phyloP scores from a whole-genome alignment of 2,329 filamentous ascomycete genomes.

The Pleurostoma richardsiae region DNA sequence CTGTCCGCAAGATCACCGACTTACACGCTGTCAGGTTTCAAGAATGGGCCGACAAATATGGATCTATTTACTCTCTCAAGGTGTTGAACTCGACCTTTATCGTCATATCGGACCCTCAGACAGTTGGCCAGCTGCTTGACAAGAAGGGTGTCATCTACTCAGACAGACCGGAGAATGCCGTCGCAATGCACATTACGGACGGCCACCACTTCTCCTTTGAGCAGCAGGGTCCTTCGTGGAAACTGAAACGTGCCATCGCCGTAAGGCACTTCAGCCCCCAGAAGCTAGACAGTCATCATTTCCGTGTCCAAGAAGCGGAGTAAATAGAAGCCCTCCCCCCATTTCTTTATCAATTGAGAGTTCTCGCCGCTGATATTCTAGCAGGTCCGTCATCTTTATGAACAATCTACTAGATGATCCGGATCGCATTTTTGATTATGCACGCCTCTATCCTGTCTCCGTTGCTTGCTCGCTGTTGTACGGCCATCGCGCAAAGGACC shows the following conservation, averaged over 20 bases:
- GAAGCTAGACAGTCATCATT: not conserved
- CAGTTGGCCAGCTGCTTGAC: conserved; percentile 34
- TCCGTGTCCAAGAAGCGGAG: conserved; percentile 33
- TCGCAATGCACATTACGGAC: conserved; percentile 31
- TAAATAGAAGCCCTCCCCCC: conserved; percentile 1
- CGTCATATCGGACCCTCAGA: conserved; percentile 28
- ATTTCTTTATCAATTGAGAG: not conserved
- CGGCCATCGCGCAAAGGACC: conserved; percentile 2
- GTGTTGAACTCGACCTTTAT: conserved; percentile 27
- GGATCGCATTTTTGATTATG: not conserved
- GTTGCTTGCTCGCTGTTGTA: conserved; percentile 1
- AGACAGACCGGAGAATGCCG: conserved; percentile 28
- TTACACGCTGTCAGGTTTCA: conserved; percentile 20
- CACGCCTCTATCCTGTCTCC: conserved; percentile 1
- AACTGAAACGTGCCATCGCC: conserved; percentile 31
- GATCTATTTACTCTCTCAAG: conserved; percentile 30
- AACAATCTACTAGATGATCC: not conserved
- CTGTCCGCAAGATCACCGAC: not conserved
- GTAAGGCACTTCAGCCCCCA: conserved; percentile 24
- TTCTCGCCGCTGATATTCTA: not conserved
- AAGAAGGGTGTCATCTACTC: conserved; percentile 32
- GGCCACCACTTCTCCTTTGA: conserved; percentile 34
- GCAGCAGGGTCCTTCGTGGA: conserved; percentile 35
- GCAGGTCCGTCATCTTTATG: conserved; percentile 1
- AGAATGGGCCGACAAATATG: conserved; percentile 28